phyloP scores from a whole-genome alignment of 192 early-diverging fungal genomes.

The Backusella luteola region DNA sequence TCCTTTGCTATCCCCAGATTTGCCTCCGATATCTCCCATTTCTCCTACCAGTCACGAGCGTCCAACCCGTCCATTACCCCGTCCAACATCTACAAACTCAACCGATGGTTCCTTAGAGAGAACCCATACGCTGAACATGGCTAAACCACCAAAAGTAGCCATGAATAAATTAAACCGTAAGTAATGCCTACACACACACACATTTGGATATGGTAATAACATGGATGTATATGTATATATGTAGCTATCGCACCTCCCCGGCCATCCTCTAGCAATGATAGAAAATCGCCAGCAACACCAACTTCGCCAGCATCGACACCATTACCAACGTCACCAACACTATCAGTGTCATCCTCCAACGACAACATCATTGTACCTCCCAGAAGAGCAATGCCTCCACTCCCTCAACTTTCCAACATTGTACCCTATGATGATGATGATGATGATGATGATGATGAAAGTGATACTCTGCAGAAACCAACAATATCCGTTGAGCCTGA shows the following conservation, averaged over 20 bases:
- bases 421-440: not conserved
- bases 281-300: not conserved
- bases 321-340: not conserved
- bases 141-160: slow-evolving; percentile 15
- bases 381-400: slow-evolving; percentile 11
- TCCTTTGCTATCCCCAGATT: slow-evolving; percentile 28
- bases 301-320: not conserved
- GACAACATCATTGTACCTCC: not conserved
- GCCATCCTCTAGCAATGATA: not conserved
- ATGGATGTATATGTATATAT: no score
- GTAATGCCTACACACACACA: not conserved
- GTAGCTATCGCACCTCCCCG: not conserved
- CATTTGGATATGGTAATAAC: no score
- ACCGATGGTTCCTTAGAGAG: not conserved
- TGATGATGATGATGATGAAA: not conserved
- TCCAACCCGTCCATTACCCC: slow-evolving; percentile 28
- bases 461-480: not conserved
- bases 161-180: not conserved
- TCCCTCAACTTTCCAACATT: not conserved
- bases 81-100: slow-evolving; percentile 7
- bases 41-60: not conserved
- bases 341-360: not conserved
- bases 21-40: slow-evolving; percentile 6
- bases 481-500: not conserved
- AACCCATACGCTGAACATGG: not conserved